Base-by-base conservation (phyloP, 2,329 filamentous ascomycete genomes). In the Neurospora crassa region DNA sequence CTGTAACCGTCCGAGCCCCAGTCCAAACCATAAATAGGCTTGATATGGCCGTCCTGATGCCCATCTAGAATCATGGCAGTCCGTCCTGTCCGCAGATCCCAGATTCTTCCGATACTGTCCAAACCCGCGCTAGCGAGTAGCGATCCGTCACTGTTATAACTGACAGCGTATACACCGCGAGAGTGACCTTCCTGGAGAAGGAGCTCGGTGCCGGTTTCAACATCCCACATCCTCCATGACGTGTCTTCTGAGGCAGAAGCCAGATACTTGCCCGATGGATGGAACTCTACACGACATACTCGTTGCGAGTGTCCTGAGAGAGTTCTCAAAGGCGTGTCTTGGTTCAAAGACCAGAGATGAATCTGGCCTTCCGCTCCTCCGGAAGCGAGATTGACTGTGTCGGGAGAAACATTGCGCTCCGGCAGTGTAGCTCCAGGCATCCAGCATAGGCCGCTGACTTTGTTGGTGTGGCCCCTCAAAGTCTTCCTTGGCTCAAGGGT, bases 41-140 rank as follows among this genome's bases (percentile, higher is more conserved):
- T 92, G 78, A 97, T 96, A 77, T 91, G 89, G 1, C 88, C 88
- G 73, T 89, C 94, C 12, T 96, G 84, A 77, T 96, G 93, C 0
- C 92, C 92, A 78, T 98, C 94, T 1, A 99, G 85, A 75, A 98
- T 93, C 92, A 97, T 97, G 74, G 97, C 92, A 0, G 95, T 97
- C 71, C 96, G 88, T 14, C 96, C 96, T 1, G 94, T 96, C 70
- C 96, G 88, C 45, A 98, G 80, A 83, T 99, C 96, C 96, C 96
- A 99, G 72, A 99, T 91, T 63, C 96, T 89, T 3, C 95, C 96
- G 70, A 97, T 95, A 77, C 93, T 97, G 82, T 99, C 96, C 40
- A 97, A 85, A 2, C 96, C 96, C n/a, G 92, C 96, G 77, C 92
- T 96, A 1, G 94, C 95, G 40, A 98, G 83, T 1, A 99, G 85